Percentiles rank a stretch among this genome's conserved stretches.
Conservation (phyloP, 2,329 filamentous ascomycete species). For the Sporothrix humicola region DNA sequence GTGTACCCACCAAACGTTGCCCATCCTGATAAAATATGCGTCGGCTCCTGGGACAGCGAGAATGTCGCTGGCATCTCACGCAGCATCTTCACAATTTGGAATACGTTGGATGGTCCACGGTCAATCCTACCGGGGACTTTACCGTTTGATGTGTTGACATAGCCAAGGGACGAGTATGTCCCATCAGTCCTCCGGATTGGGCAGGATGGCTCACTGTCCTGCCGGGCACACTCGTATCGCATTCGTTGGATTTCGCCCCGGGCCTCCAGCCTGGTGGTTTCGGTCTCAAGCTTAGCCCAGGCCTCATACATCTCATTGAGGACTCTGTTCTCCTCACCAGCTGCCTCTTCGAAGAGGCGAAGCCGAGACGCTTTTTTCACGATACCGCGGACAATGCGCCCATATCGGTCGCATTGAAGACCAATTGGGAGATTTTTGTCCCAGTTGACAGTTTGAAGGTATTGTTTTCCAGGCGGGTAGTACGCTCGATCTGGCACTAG, state of each 20-base stretch:
- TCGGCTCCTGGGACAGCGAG: neutral
- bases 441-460: conserved; percentile 49
- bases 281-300: too few relatives aligned
- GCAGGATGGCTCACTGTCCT: neutral
- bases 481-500: conserved; percentile 45
- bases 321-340: neutral
- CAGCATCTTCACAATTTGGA: conserved; percentile 24
- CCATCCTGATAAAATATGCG: conserved; percentile 20
- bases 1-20: conserved; percentile 17
- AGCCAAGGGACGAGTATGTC: conserved; percentile 23
- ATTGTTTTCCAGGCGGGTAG: conserved; percentile 46
- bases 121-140: neutral
- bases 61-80: neutral
- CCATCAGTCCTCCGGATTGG: neutral
- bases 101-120: neutral
- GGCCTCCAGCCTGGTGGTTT: neutral
- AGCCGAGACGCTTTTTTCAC: conserved; percentile 44
- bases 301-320: neutral
- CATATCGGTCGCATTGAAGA: conserved; percentile 49
- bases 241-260: conserved; percentile 34
- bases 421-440: conserved; percentile 42
- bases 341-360: conserved; percentile 36
- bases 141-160: neutral
- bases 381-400: conserved; percentile 43
- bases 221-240: conserved; percentile 31